These are phyloP conservation scores for Dimocarpus longan DNA, from an alignment of 345 rosid species.

Conservation along the genomic window DNA sequence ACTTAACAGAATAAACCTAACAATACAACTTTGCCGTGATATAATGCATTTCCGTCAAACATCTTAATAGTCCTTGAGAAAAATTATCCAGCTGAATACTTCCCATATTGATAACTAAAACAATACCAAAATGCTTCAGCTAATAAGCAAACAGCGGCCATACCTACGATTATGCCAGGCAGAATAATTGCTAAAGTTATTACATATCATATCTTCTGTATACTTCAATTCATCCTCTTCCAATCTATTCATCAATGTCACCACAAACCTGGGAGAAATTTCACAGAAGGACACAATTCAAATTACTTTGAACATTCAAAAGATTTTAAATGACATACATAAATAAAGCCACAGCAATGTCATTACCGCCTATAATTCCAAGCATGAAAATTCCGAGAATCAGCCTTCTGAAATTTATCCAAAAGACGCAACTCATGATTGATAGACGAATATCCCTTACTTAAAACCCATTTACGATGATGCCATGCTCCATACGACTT, in stretches of 20 bases:
- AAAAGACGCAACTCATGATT: conserved; percentile 64
- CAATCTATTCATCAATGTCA: conserved; percentile 64
- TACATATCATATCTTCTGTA: conserved; percentile 60
- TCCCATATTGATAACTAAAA: conserved; percentile 5
- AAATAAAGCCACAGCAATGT: conserved; percentile 4
- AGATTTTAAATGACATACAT: not conserved
- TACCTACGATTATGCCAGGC: conserved; percentile 99
- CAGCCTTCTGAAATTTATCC: conserved; percentile 59
- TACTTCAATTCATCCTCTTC: conserved; percentile 77
- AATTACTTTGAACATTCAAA: conserved; percentile 1
- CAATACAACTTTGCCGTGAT: not conserved
- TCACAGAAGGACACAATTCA: conserved; percentile 8
- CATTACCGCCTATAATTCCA: conserved; percentile 92
- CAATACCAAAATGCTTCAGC: conserved; percentile 2
- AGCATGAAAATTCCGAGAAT: conserved; percentile 86
- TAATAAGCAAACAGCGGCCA: conserved; percentile 5
- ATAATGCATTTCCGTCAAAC: not conserved
- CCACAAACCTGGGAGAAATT: conserved; percentile 63
- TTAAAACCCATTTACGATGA: conserved; percentile 89
- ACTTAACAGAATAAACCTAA: not conserved
- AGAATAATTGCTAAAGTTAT: conserved; percentile 86
- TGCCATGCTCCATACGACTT: conserved; percentile 96
- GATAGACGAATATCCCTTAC: conserved; percentile 71
- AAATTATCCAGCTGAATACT: not conserved
- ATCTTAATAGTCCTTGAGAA: not conserved